Base-by-base conservation (phyloP, 352 stramenopile species). In the Aphanomyces euteiches region DNA sequence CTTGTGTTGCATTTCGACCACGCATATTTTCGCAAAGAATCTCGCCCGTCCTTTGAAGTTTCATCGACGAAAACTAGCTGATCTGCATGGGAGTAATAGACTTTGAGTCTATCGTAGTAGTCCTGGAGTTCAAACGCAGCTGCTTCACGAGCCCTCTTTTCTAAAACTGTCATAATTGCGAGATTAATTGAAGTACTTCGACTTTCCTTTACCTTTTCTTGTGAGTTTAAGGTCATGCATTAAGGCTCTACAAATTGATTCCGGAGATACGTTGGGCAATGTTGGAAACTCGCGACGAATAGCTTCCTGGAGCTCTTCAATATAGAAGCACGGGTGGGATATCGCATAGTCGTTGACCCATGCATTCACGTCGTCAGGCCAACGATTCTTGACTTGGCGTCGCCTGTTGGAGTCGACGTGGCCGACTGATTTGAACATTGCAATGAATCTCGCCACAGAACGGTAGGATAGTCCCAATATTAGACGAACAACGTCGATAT, bases 281-380 rank as follows among this genome's bases (percentile, higher is more conserved):
- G 47, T 5, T 0, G 38, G 19, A 40, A 79, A 75, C 4, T 19
- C 39, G 5, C 43, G 15, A 3, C 57, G 37, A 4, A 79, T 4
- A 2, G 69, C 64, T 4, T 38, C 47, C 59, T 73, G 41, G 5
- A 77, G 65, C 45, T 77, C 69, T 48, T 79, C 69, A 4, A 77
- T 56, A 39, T 77, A 79, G 57, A 79, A 75, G n/a, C 75, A 75
- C 7, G 69, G 72, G 37, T 79, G 75, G 12, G 15, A 17, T 12
- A 69, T 37, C 0, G 76, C 69, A 17, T 74, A 79, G 0, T 65
- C 41, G 0, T 64, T 34, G 1, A 75, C 69, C 13, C 73, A 75
- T 0, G 47, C 19, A 34, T 67, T 74, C 19, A 67, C 65, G 0
- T 53, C 34, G 15, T 34, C 50, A 3, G n/a, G 19, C 54, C 54